These are phyloP conservation scores for Xylaria sp. DNA, from an alignment of 495 filamentous ascomycete species.

Conservation along the genomic window DNA sequence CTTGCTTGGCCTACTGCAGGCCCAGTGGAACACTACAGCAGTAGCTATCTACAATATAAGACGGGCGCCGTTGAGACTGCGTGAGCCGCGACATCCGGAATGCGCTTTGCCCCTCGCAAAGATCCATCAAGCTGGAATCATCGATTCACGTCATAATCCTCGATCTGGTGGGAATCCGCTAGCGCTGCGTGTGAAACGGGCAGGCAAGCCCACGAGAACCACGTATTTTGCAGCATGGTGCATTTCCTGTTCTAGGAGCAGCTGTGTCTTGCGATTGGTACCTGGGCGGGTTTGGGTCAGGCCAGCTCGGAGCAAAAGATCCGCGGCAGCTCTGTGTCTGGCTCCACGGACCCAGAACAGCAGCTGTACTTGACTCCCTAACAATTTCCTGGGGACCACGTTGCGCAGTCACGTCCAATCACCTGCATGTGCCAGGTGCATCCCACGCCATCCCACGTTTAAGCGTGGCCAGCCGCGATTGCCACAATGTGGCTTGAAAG, in stretches of 20 bases:
- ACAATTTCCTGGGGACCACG: neutral
- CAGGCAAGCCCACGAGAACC: slow-evolving; percentile 10
- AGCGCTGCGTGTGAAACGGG: neutral
- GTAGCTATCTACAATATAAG: neutral
- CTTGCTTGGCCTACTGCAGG: neutral
- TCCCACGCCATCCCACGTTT: neutral
- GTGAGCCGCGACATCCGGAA: neutral
- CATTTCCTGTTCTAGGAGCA: slow-evolving; percentile 2
- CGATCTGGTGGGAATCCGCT: slow-evolving; percentile 11
- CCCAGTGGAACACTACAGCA: neutral
- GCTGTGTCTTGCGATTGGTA: neutral
- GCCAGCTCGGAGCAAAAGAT: slow-evolving; percentile 15
- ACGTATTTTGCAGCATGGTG: neutral
- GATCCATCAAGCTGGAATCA: neutral
- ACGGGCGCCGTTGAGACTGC: neutral
- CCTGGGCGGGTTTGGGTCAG: no score
- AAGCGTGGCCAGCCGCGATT: neutral
- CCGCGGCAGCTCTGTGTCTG: slow-evolving; percentile 5
- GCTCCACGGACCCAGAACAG: neutral
- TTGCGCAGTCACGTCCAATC: neutral
- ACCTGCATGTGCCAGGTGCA: neutral
- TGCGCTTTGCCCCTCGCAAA: neutral
- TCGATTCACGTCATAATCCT: slow-evolving; percentile 23
- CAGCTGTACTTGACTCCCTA: slow-evolving; percentile 7
- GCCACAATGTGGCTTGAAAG: slow-evolving; percentile 12